Base-by-base conservation (phyloP, 768 basidiomycete species). In the Amanita brunnescens region DNA sequence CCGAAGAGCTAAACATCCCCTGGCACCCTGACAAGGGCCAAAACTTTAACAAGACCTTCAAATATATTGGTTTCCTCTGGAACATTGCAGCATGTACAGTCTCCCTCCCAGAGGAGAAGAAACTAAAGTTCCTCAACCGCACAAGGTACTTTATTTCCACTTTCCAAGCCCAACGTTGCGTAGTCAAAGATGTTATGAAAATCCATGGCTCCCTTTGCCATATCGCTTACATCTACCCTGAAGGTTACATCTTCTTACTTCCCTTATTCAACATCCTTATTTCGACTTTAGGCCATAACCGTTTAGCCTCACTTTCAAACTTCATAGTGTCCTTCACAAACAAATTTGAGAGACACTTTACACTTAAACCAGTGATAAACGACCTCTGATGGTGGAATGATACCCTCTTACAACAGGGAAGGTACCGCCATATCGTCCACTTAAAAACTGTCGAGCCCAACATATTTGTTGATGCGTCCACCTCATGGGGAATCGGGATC, bases 401-500 rank as follows among this genome's bases (percentile, higher is more conserved):
- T 0, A 26, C 18, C 0, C 55, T 69, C 0, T 18, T 33, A 0
- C 10, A 29, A 12, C 40, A 57, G 0, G 13, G 3, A 2, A n/a
- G 37, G 1, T 40, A 18, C 20, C 55, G 66, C 2, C 53, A 54
- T 2, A 29, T 32, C 18, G 34, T 29, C 1, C 49, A 53, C 1
- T 12, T 55, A 0, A 24, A 12, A 1, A 59, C 26, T 7, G 7
- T 7, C 3, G 26, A 63, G 33, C 37, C 59, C 1, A 51, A 49
- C 1, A 44, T 72, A 7, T 71, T 40, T 35, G 68, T 70, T 3
- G 71, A 72, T 50, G 68, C 70, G 0, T 71, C 68, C 0, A 73
- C 70, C 0, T 59, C 55, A 0, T 73, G 66, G 65, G 73, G 73
- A 8, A 65, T 75, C 32, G 72, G 73, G 2, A 32, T 73, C 4